Conservation (phyloP, 2,329 filamentous ascomycete genomes). For the Aureobasidium melanogenum region DNA sequence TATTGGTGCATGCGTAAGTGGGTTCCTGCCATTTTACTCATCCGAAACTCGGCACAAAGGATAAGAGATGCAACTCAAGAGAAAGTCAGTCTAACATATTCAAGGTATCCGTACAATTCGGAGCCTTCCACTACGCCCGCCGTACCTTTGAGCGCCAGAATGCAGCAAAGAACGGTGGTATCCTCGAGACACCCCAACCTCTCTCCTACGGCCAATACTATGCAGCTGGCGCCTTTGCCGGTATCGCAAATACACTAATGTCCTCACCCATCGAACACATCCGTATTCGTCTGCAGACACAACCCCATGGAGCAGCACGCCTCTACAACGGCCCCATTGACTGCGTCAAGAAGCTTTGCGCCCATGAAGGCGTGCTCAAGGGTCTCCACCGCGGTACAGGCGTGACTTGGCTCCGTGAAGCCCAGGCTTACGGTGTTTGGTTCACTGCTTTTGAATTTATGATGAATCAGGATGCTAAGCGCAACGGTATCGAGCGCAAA, state of each 20-base stretch:
- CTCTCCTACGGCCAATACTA: constrained; percentile 85
- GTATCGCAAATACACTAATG: constrained; percentile 78
- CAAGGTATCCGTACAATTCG: constrained; percentile 84
- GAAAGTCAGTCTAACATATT: neutral
- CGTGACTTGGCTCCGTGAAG: constrained; percentile 82
- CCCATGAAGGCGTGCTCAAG: constrained; percentile 56
- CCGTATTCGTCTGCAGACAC: constrained; percentile 89
- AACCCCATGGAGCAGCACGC: constrained; percentile 72
- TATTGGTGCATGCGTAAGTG: constrained; percentile 79
- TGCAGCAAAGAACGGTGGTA: constrained; percentile 31
- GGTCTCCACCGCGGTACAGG: constrained; percentile 81
- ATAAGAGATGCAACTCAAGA: neutral
- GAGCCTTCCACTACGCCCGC: constrained; percentile 86
- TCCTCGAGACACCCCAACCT: constrained; percentile 29
- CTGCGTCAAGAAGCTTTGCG: constrained; percentile 76
- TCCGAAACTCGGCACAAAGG: neutral
- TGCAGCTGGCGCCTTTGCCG: constrained; percentile 81
- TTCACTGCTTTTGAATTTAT: constrained; percentile 92
- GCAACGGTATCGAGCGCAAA: constrained; percentile 65
- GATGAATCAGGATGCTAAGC: constrained; percentile 80
- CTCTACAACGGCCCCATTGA: constrained; percentile 81
- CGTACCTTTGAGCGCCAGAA: constrained; percentile 76
- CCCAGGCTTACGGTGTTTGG: constrained; percentile 91
- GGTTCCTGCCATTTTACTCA: neutral
- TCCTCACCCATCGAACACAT: constrained; percentile 95